Conservation (phyloP, 2,329 filamentous ascomycete species). For the Fusarium bulbicola region DNA sequence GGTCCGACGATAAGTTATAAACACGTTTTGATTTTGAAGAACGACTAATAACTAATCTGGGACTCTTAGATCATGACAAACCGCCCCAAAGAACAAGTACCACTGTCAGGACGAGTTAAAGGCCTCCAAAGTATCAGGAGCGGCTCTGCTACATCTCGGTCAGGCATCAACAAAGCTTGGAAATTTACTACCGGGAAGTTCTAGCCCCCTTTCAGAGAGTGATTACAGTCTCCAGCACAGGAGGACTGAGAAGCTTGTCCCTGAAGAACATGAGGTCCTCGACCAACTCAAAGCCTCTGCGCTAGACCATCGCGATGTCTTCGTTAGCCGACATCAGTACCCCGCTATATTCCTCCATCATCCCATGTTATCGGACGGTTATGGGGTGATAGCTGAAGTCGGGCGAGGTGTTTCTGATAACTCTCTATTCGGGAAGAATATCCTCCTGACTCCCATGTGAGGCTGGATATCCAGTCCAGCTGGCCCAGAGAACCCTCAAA, state of each 20-base stretch:
- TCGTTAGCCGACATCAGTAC: not conserved
- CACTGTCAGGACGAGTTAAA: not conserved
- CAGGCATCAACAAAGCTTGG: not conserved
- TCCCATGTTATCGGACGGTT: not conserved
- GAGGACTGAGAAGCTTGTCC: not conserved
- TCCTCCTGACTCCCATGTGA: not conserved
- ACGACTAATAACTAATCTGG: rapidly evolving
- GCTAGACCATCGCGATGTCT: not conserved
- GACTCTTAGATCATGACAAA: rapidly evolving
- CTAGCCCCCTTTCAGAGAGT: not conserved
- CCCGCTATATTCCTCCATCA: not conserved
- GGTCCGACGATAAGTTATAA: not conserved
- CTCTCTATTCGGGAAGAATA: not conserved
- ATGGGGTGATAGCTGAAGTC: not conserved
- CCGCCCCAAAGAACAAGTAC: rapidly evolving
- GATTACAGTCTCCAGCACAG: not conserved
- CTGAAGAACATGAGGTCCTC: not conserved
- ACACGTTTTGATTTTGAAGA: not conserved
- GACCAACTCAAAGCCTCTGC: not conserved
- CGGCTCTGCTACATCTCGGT: not conserved
- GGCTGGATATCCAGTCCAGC: not conserved
- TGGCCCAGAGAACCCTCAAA: not conserved
- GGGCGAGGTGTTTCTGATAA: not conserved
- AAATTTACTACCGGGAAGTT: not conserved
- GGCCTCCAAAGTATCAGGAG: not conserved